phyloP scores from a whole-genome alignment of 345 rosid species.

The Camelina neglecta region DNA sequence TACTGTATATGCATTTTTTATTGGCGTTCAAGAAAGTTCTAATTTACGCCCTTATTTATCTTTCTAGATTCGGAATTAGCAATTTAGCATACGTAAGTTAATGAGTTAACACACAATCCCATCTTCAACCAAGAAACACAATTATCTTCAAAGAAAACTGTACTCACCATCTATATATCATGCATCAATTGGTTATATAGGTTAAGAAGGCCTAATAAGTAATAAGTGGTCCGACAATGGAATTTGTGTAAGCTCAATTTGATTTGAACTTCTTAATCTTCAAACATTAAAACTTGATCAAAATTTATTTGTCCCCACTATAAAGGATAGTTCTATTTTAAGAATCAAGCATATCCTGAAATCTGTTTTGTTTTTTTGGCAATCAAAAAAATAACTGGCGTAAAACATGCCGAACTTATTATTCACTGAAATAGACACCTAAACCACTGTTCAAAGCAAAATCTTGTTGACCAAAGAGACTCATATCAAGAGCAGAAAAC shows the following conservation, averaged over 20 bases:
- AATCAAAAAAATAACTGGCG: neutral
- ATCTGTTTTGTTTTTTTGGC: neutral
- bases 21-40: neutral
- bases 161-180: neutral
- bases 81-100: neutral
- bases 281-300: neutral
- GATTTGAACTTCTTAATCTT: too few relatives aligned
- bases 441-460: neutral
- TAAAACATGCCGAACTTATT: neutral
- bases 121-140: neutral
- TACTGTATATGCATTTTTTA: neutral
- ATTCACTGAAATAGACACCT: neutral
- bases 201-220: neutral
- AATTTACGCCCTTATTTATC: neutral
- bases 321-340: neutral
- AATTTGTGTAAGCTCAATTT: neutral
- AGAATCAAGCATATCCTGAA: neutral
- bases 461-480: constrained; percentile 5
- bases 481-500: neutral
- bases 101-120: neutral
- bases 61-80: neutral
- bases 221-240: neutral
- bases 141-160: neutral
- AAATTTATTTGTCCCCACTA: neutral
- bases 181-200: neutral